Conservation (phyloP, 331 rosid genomes). For the Stylosanthes scabra region DNA sequence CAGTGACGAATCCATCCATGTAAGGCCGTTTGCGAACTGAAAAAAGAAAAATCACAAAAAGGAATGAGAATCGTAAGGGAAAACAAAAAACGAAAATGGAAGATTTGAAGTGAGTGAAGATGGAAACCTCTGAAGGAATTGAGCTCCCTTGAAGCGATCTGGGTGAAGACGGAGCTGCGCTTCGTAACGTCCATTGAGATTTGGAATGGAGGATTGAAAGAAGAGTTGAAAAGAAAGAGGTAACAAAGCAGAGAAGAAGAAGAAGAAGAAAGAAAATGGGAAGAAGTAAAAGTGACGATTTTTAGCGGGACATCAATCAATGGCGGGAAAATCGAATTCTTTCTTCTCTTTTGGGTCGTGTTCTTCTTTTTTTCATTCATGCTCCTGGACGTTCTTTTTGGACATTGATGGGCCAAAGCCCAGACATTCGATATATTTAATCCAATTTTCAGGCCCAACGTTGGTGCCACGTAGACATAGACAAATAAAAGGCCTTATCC, state of each 20-base stretch:
- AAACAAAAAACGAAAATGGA: neutral
- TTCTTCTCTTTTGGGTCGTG: too few relatives aligned
- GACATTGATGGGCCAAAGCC: too few relatives aligned
- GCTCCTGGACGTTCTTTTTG: too few relatives aligned
- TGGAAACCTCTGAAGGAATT: constrained; percentile 61
- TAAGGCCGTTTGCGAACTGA: constrained; percentile 76
- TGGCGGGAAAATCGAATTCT: neutral
- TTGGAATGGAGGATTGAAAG: neutral
- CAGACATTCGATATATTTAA: too few relatives aligned
- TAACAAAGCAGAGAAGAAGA: neutral
- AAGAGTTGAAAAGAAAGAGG: neutral
- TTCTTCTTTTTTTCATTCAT: too few relatives aligned
- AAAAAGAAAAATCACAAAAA: neutral
- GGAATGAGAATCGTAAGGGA: neutral
- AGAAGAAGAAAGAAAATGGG: neutral
- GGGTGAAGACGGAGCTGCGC: constrained; percentile 57
- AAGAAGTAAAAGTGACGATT: too few relatives aligned
- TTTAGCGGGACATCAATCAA: too few relatives aligned
- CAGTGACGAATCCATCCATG: constrained; percentile 40
- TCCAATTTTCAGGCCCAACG: too few relatives aligned
- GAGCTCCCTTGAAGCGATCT: constrained; percentile 70
- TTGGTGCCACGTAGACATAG: too few relatives aligned
- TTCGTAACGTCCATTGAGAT: constrained; percentile 57
- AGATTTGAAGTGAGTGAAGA: neutral
- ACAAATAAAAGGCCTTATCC: too few relatives aligned